Evolutionary conservation across 495 filamentous ascomycete genomes (phyloP).

Genomic region (Aspergillus panamensis): DNA sequence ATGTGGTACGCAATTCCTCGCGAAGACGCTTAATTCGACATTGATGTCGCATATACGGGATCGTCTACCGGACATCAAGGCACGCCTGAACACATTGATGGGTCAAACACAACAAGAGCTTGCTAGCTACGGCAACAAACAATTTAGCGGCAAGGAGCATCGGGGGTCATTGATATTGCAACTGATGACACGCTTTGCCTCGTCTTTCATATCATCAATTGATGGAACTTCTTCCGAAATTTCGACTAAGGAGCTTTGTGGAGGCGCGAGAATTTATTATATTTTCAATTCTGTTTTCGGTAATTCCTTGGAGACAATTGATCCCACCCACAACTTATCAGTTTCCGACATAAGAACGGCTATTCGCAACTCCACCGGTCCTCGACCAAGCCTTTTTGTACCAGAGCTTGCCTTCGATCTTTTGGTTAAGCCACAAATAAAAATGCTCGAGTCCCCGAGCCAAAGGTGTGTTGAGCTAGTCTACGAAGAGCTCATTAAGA

Average conservation of each 20-base stretch:
- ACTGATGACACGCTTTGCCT: conserved; percentile 96
- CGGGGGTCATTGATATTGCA: conserved; percentile 91
- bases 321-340: conserved; percentile 91
- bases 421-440: conserved; percentile 97
- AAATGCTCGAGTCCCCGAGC: conserved; percentile 90
- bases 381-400: conserved; percentile 91
- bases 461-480: conserved; percentile 97
- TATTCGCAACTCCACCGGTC: conserved; percentile 96
- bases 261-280: conserved; percentile 96
- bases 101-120: conserved; percentile 98
- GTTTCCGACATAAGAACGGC: conserved; percentile 97
- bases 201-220: conserved; percentile 97
- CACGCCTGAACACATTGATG: conserved; percentile 95
- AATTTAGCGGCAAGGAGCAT: conserved; percentile 97
- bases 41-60: conserved; percentile 97
- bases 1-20: conserved; percentile 92
- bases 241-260: conserved; percentile 96
- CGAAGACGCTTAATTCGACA: conserved; percentile 91
- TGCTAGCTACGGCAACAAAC: conserved; percentile 96
- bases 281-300: conserved; percentile 99
- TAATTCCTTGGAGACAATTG: conserved; percentile 91
- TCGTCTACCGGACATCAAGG: conserved; percentile 95
- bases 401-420: conserved; percentile 97
- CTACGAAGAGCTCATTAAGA: conserved; percentile 99
- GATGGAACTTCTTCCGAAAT: conserved; percentile 98